These are phyloP conservation scores for Carex cristatella DNA, from an alignment of 176 grass and related monocot species.

Conservation along the genomic window DNA sequence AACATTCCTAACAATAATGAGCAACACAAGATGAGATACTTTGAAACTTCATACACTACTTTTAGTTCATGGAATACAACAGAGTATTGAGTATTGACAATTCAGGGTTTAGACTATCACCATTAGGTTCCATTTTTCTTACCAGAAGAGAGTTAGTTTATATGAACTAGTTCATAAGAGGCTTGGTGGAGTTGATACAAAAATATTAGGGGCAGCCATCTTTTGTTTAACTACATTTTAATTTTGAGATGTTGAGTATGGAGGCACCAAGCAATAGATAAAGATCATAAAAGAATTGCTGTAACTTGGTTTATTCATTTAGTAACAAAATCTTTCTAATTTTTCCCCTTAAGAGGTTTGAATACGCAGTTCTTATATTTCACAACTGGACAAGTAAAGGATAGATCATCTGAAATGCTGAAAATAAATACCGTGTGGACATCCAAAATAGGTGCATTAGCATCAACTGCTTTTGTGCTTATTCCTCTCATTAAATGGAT, in stretches of 20 bases:
- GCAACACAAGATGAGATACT: background rate
- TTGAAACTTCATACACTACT: background rate
- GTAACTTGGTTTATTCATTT: background rate
- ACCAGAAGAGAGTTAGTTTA: background rate
- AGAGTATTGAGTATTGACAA: background rate
- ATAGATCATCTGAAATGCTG: background rate
- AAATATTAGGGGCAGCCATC: background rate
- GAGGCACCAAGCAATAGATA: background rate
- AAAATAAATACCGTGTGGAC: conserved; percentile 40
- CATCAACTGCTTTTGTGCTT: conserved; percentile 54
- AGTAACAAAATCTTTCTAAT: background rate
- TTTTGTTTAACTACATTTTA: background rate
- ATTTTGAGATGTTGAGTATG: background rate
- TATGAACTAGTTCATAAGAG: background rate
- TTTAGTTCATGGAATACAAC: background rate
- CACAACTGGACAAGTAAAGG: background rate
- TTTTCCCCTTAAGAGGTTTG: background rate
- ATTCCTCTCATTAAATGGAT: conserved; percentile 97
- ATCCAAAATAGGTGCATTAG: conserved; percentile 56
- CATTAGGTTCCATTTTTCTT: background rate
- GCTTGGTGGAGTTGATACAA: background rate
- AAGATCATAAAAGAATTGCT: background rate
- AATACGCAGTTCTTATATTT: background rate
- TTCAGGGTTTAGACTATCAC: background rate
- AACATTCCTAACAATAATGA: background rate